A percentile compares a stretch with the other conserved stretches of the same genome.
Conservation (phyloP, 2,329 filamentous ascomycete genomes). For the Colletotrichum chrysophilum region DNA sequence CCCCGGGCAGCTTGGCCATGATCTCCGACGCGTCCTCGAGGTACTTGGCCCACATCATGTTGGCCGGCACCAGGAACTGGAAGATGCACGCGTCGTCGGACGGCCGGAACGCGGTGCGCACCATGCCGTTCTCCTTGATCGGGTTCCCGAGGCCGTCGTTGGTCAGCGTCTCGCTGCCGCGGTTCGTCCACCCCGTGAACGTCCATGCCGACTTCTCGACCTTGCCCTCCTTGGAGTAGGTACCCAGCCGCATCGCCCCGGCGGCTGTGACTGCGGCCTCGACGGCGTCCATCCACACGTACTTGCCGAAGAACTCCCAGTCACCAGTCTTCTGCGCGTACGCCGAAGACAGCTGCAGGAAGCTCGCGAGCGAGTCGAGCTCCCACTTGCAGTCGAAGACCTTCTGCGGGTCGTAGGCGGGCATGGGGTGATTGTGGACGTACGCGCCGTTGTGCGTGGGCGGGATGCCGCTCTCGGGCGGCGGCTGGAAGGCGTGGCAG, state of each 20-base stretch:
- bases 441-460: conserved; percentile 63
- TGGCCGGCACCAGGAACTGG: conserved; percentile 87
- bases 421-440: conserved; percentile 63
- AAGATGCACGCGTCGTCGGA: conserved; percentile 85
- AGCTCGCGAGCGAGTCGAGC: conserved; percentile 85
- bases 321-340: conserved; percentile 77
- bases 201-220: conserved; percentile 72
- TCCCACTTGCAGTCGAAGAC: conserved; percentile 93
- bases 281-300: conserved; percentile 76
- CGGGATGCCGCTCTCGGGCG: conserved; percentile 71
- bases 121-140: conserved; percentile 79
- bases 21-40: conserved; percentile 55
- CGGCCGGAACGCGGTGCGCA: conserved; percentile 86
- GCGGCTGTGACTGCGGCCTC: conserved; percentile 73
- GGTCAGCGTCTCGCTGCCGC: conserved; percentile 80
- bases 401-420: conserved; percentile 68
- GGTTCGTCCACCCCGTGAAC: conserved; percentile 75
- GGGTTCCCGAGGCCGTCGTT: conserved; percentile 83
- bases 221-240: conserved; percentile 67
- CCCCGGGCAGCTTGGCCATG: conserved; percentile 48
- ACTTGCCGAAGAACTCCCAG: conserved; percentile 70
- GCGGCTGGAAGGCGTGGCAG: conserved; percentile 91
- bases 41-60: conserved; percentile 80
- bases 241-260: conserved; percentile 73
- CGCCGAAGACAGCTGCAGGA: conserved; percentile 79